Percentiles rank a stretch among this genome's conserved stretches.
These are phyloP conservation scores for Dispira simplex DNA, from an alignment of 192 early-diverging fungal genomes.

Conservation along the genomic window DNA sequence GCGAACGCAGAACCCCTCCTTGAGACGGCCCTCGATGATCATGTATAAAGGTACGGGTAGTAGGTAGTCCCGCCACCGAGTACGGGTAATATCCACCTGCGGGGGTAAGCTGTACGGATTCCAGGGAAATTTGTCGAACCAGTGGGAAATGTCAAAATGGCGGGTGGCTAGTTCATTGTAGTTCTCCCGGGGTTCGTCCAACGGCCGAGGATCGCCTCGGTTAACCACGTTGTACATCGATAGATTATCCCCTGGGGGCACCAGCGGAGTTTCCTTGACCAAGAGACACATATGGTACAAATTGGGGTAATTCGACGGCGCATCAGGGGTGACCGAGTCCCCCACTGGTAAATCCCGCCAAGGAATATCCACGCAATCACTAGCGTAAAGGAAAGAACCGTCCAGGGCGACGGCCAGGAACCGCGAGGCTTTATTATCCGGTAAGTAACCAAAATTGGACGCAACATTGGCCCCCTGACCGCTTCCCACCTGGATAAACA, in stretches of 20 bases:
- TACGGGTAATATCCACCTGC: slow-evolving; percentile 37
- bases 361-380: slow-evolving; percentile 32
- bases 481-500: slow-evolving; percentile 57
- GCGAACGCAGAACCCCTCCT: slow-evolving; percentile 53
- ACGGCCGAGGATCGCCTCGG: slow-evolving; percentile 20
- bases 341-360: slow-evolving; percentile 10
- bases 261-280: slow-evolving; percentile 24
- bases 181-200: slow-evolving; percentile 31
- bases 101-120: slow-evolving; percentile 39
- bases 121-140: slow-evolving; percentile 48
- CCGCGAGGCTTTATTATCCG: slow-evolving; percentile 56
- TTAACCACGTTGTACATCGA: slow-evolving; percentile 17
- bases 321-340: slow-evolving; percentile 9
- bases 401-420: slow-evolving; percentile 49
- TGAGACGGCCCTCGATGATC: slow-evolving; percentile 43
- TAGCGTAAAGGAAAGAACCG: slow-evolving; percentile 53
- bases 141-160: slow-evolving; percentile 15
- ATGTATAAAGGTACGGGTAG: slow-evolving; percentile 39
- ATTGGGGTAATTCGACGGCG: slow-evolving; percentile 19
- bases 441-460: slow-evolving; percentile 57
- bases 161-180: slow-evolving; percentile 17
- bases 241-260: slow-evolving; percentile 18
- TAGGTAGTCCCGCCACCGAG: slow-evolving; percentile 46
- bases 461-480: slow-evolving; percentile 42
- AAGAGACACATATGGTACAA: slow-evolving; percentile 30